These are phyloP conservation scores for Myriangium duriaei DNA, from an alignment of 2,329 filamentous ascomycete genomes.

Conservation along the genomic window DNA sequence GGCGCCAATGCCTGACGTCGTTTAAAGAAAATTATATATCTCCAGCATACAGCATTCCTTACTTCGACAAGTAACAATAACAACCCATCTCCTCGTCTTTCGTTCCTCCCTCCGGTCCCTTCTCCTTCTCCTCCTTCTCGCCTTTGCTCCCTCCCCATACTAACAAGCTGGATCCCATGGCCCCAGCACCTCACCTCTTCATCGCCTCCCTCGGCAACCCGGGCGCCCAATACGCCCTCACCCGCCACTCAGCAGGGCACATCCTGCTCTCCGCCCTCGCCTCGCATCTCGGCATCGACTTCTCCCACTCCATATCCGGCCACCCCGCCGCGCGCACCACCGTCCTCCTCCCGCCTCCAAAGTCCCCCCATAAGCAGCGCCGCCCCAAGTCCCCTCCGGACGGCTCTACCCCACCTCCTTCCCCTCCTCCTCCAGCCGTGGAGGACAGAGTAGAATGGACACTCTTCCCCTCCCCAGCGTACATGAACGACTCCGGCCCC, in stretches of 20 bases:
- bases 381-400: slow-evolving; percentile 29
- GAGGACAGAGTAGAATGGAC: slow-evolving; percentile 37
- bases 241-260: slow-evolving; percentile 81
- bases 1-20: too few relatives aligned
- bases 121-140: neutral
- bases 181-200: slow-evolving; percentile 44
- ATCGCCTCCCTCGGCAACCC: slow-evolving; percentile 85
- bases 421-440: slow-evolving; percentile 9
- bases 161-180: neutral
- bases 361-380: slow-evolving; percentile 18
- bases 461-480: slow-evolving; percentile 59
- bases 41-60: too few relatives aligned
- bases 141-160: neutral
- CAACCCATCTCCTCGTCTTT: too few relatives aligned
- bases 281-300: slow-evolving; percentile 28
- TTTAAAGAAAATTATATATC: too few relatives aligned
- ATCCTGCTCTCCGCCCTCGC: slow-evolving; percentile 54
- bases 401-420: slow-evolving; percentile 20
- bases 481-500: slow-evolving; percentile 77
- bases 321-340: slow-evolving; percentile 35
- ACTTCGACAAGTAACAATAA: too few relatives aligned
- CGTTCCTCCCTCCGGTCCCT: neutral
- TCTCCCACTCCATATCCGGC: slow-evolving; percentile 29
- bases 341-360: slow-evolving; percentile 17
- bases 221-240: slow-evolving; percentile 53